Conservation (phyloP, 805 yeast genomes). For the Ogataea populi-albae region DNA sequence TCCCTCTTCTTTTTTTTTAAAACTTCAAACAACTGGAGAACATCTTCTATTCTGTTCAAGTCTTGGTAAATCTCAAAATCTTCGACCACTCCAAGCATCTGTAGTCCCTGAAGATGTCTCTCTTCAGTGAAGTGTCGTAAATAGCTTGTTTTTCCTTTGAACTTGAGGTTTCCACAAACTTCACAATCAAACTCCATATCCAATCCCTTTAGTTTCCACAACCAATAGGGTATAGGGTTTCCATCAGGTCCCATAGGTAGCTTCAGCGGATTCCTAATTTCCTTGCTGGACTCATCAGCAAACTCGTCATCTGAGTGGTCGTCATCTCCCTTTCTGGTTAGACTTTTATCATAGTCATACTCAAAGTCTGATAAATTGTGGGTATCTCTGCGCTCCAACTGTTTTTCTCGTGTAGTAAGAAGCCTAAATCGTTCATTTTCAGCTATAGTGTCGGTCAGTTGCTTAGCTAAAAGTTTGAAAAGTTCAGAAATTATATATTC, state of each 20-base stretch:
- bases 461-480: slow-evolving; percentile 36
- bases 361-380: slow-evolving; percentile 31
- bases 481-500: slow-evolving; percentile 42
- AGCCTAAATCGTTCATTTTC: slow-evolving; percentile 65
- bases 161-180: slow-evolving; percentile 73
- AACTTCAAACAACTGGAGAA: slow-evolving; percentile 51
- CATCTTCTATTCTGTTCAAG: slow-evolving; percentile 67
- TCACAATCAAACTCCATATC: slow-evolving; percentile 74
- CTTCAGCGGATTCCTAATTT: slow-evolving; percentile 46
- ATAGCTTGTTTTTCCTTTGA: slow-evolving; percentile 70
- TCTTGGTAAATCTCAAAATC: slow-evolving; percentile 51
- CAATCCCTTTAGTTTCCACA: slow-evolving; percentile 84
- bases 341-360: slow-evolving; percentile 28
- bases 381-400: slow-evolving; percentile 47
- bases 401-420: slow-evolving; percentile 67
- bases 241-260: slow-evolving; percentile 88
- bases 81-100: slow-evolving; percentile 68
- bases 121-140: slow-evolving; percentile 72
- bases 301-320: slow-evolving; percentile 26
- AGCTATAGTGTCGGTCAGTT: slow-evolving; percentile 48
- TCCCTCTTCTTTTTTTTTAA: slow-evolving; percentile 37
- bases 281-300: slow-evolving; percentile 36
- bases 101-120: slow-evolving; percentile 70
- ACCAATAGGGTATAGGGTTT: slow-evolving; percentile 89
- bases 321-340: slow-evolving; percentile 19